These are phyloP conservation scores for Urtica urens DNA, from an alignment of 306 rosid species.

Conservation along the genomic window DNA sequence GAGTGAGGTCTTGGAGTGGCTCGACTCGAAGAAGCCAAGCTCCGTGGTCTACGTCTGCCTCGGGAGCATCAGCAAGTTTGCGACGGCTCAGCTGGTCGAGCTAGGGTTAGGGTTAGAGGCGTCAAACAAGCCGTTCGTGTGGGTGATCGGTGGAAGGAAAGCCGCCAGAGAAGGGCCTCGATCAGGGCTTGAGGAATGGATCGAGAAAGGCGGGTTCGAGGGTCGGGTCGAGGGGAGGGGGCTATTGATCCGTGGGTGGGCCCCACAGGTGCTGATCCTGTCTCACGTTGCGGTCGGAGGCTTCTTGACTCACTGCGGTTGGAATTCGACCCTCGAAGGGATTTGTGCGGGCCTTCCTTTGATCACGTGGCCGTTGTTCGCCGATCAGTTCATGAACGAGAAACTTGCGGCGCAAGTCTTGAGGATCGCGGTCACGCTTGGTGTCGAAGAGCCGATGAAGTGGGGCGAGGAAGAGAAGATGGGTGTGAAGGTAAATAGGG, in stretches of 20 bases:
- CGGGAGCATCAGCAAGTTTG: constrained; percentile 18
- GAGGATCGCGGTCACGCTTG: constrained; percentile 14
- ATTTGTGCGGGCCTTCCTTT: constrained; percentile 19
- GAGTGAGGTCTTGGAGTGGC: constrained; percentile 31
- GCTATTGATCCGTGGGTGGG: constrained; percentile 23
- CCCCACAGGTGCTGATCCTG: constrained; percentile 20
- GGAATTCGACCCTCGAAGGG: constrained; percentile 29
- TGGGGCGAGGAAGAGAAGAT: constrained; percentile 20
- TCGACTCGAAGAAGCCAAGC: constrained; percentile 21
- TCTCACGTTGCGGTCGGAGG: constrained; percentile 25
- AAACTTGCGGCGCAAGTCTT: constrained; percentile 17
- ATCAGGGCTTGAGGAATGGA: constrained; percentile 33
- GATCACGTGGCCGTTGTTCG: constrained; percentile 28
- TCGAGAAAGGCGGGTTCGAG: constrained; percentile 21
- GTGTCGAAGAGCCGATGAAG: not conserved
- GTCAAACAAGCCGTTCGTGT: constrained; percentile 19
- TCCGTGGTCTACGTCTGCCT: constrained; percentile 47
- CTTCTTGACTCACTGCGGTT: constrained; percentile 31
- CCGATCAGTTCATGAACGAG: constrained; percentile 30
- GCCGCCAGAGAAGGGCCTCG: constrained; percentile 1
- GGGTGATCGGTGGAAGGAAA: constrained; percentile 14
- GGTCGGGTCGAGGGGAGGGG: constrained; percentile 11
- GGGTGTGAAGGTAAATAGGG: constrained; percentile 16
- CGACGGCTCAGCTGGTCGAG: constrained; percentile 9
- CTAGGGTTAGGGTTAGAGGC: constrained; percentile 22